A percentile compares a stretch with the other conserved stretches of the same genome.
These are phyloP conservation scores for Aureobasidium sp. DNA, from an alignment of 2,329 filamentous ascomycete genomes.

Conservation along the genomic window DNA sequence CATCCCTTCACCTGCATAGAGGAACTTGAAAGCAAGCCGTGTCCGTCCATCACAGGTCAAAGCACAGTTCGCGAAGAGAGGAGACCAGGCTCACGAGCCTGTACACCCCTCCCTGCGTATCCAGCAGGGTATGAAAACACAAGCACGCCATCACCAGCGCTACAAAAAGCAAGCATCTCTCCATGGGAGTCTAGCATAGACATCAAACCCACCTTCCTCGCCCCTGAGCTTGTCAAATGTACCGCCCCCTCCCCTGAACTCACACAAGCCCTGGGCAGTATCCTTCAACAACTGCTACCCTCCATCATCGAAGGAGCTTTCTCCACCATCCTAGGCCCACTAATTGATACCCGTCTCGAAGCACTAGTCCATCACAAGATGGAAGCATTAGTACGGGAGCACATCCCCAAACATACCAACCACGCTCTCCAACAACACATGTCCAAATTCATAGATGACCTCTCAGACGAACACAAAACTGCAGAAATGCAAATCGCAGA, in stretches of 20 bases:
- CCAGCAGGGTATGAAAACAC: not conserved
- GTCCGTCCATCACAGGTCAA: not conserved
- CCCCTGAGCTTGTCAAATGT: not conserved
- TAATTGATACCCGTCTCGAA: conserved; percentile 1
- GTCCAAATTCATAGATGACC: not conserved
- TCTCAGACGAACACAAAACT: not conserved
- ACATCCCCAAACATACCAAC: conserved; percentile 2
- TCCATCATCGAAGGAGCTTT: conserved; percentile 1
- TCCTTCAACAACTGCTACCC: conserved; percentile 8
- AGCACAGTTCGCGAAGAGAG: not conserved
- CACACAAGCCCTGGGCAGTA: not conserved
- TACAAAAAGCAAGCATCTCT: not conserved
- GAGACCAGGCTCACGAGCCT: conserved; percentile 3
- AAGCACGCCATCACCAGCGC: not conserved
- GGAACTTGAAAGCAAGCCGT: not conserved
- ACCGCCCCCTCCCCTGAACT: not conserved
- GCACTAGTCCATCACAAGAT: conserved; percentile 5
- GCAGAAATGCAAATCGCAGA: conserved; percentile 8
- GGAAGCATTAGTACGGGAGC: not conserved
- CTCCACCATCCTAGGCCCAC: not conserved
- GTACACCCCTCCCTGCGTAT: conserved; percentile 6
- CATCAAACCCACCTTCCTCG: conserved; percentile 4
- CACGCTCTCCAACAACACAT: conserved; percentile 5
- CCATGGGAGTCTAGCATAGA: conserved; percentile 8
- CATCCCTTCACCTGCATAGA: not conserved